Conservation (phyloP, 345 rosid genomes). For the Nephelium lappaceum region DNA sequence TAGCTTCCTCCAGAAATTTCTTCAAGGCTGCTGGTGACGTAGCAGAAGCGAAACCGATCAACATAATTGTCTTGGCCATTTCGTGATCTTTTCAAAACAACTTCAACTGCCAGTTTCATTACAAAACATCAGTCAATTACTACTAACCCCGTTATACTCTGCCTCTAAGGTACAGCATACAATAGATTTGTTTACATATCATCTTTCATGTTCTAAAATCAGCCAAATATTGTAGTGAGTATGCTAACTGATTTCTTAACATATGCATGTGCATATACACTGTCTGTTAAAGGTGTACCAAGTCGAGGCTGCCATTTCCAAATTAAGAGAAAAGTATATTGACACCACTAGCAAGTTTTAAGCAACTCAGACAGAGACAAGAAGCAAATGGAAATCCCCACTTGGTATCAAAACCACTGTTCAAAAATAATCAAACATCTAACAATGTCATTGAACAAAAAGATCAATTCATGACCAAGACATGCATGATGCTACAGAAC, state of each 20-base stretch:
- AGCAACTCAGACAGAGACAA: neutral
- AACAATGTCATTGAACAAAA: neutral
- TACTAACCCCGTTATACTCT: neutral
- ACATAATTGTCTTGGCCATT: constrained; percentile 42
- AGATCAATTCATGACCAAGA: neutral
- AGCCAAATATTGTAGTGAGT: too few relatives aligned
- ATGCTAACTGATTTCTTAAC: too few relatives aligned
- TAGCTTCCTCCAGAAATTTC: too few relatives aligned
- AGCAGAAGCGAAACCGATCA: constrained; percentile 40
- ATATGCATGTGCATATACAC: too few relatives aligned
- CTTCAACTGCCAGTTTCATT: constrained; percentile 3
- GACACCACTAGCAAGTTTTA: neutral
- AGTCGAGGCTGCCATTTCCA: too few relatives aligned
- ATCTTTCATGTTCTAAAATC: too few relatives aligned
- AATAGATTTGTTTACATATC: too few relatives aligned
- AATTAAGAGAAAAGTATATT: neutral
- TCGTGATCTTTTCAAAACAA: neutral
- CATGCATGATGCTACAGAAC: too few relatives aligned
- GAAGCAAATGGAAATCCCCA: neutral
- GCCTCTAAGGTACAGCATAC: too few relatives aligned
- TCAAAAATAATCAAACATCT: neutral
- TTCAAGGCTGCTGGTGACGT: neutral
- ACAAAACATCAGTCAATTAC: neutral
- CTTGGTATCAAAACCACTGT: neutral
- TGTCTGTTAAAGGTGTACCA: too few relatives aligned